phyloP scores from a whole-genome alignment of 768 basidiomycete species.

The Holtermanniella nyarrowii region DNA sequence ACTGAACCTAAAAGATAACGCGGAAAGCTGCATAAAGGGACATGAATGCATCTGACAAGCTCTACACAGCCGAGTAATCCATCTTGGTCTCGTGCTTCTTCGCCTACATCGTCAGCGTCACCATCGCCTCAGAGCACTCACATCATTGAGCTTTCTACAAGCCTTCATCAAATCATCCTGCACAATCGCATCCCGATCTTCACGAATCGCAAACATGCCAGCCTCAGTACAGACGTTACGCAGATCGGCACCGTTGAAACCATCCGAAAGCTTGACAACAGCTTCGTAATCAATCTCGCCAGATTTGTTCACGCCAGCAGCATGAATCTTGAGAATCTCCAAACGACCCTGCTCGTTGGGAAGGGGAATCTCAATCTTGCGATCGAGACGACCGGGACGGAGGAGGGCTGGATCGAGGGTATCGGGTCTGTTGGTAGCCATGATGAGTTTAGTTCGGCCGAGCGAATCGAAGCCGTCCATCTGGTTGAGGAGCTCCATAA shows the following conservation, averaged over 20 bases:
- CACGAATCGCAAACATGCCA: constrained; percentile 72
- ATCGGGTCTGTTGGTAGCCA: constrained; percentile 99
- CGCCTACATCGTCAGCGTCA: constrained; percentile 27
- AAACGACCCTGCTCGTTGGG: constrained; percentile 93
- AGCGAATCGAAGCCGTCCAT: constrained; percentile 99
- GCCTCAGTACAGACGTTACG: constrained; percentile 91
- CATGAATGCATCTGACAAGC: too few relatives aligned
- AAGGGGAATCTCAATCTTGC: constrained; percentile 94
- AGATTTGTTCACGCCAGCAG: constrained; percentile 82
- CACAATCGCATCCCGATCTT: constrained; percentile 84
- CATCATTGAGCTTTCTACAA: constrained; percentile 85
- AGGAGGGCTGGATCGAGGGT: constrained; percentile 94
- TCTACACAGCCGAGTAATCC: not conserved
- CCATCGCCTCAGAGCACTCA: not conserved
- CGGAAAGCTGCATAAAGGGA: too few relatives aligned
- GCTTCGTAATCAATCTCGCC: constrained; percentile 97
- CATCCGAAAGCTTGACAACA: constrained; percentile 89
- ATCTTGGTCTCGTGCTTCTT: constrained; percentile 78
- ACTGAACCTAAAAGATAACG: too few relatives aligned
- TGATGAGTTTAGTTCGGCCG: constrained; percentile 90
- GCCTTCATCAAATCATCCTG: constrained; percentile 97
- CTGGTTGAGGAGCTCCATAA: constrained; percentile 99
- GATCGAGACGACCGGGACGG: constrained; percentile 87
- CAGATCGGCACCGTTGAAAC: constrained; percentile 93
- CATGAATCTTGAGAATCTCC: constrained; percentile 96